Conservation (phyloP, 331 rosid species). For the Erythrophleum ivorense region DNA sequence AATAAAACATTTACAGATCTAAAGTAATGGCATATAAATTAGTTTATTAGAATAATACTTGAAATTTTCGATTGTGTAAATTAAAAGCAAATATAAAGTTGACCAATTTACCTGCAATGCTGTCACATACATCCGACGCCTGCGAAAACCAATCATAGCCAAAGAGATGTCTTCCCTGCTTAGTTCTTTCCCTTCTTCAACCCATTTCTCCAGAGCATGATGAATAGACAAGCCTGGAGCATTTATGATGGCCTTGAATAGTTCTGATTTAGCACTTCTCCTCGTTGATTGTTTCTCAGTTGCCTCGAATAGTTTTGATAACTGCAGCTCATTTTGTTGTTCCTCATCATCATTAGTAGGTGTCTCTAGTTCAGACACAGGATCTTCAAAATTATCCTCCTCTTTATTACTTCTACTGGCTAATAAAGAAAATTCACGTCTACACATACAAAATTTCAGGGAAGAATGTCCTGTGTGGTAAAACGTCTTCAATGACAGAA, state of each 20-base stretch:
- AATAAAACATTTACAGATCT: too few relatives aligned
- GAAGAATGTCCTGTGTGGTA: conserved; percentile 43
- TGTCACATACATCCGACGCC: conserved; percentile 57
- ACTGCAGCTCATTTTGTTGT: conserved; percentile 51
- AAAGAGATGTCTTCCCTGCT: conserved; percentile 52
- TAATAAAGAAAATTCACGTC: conserved; percentile 68
- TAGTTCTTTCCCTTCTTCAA: conserved; percentile 68
- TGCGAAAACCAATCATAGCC: conserved; percentile 62
- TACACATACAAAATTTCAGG: conserved; percentile 35
- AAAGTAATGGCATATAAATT: background rate
- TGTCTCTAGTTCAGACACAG: conserved; percentile 61
- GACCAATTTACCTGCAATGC: conserved; percentile 81
- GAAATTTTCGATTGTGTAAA: background rate
- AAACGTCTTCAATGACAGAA: conserved; percentile 29
- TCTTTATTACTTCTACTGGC: conserved; percentile 68
- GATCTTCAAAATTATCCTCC: conserved; percentile 60
- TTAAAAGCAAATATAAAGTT: background rate
- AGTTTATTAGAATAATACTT: background rate
- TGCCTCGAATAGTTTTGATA: conserved; percentile 43
- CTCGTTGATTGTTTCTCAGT: conserved; percentile 30
- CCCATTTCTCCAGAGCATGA: conserved; percentile 67
- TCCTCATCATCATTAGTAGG: conserved; percentile 50
- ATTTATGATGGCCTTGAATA: conserved; percentile 53
- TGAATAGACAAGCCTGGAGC: conserved; percentile 48
- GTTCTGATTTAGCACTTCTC: conserved; percentile 40